phyloP scores from a whole-genome alignment of 495 filamentous ascomycete genomes.

The Lophiotrema nucula region DNA sequence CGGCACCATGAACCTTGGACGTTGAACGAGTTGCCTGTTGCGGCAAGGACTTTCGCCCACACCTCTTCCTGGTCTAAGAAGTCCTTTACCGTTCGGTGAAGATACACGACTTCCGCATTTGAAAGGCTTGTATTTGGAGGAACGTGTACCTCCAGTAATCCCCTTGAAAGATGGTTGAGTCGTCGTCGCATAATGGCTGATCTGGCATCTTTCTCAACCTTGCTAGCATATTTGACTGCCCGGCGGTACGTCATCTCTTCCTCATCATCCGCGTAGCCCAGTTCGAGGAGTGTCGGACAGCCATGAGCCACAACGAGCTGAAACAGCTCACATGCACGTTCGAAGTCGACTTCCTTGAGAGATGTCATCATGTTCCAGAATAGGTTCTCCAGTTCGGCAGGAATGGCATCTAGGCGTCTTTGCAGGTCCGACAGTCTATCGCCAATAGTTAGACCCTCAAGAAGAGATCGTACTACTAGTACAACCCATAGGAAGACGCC shows the following conservation, averaged over 20 bases:
- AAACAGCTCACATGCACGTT: neutral
- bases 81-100: neutral
- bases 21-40: too few species aligned
- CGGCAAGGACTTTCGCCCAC: too few species aligned
- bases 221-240: neutral
- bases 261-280: too few species aligned
- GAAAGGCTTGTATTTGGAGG: neutral
- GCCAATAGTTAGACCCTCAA: neutral
- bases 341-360: neutral
- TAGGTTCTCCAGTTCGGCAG: neutral
- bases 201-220: neutral
- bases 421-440: neutral
- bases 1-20: too few species aligned
- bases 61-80: too few species aligned
- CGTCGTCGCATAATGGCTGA: neutral
- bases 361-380: neutral
- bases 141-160: neutral
- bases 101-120: neutral
- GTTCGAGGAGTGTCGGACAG: too few species aligned
- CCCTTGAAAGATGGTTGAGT: neutral
- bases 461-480: neutral
- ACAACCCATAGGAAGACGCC: neutral
- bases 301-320: too few species aligned
- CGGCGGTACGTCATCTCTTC: neutral
- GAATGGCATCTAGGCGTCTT: neutral